Percentiles rank a stretch among this genome's conserved stretches.
Evolutionary conservation across 139 green algal genomes (phyloP).

Genomic region (Chlamydomonas asymmetrica): DNA sequence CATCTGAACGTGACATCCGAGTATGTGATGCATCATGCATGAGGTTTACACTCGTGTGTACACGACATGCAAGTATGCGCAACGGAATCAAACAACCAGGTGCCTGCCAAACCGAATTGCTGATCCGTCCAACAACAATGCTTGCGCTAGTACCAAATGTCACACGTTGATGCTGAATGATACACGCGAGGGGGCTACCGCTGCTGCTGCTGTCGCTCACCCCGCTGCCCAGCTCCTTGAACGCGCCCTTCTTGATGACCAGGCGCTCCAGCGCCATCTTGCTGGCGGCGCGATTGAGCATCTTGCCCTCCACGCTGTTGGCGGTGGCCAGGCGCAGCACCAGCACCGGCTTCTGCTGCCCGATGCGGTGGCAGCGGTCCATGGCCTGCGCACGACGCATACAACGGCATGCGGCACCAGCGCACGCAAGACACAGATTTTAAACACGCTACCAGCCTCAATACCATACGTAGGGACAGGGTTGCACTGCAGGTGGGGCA

Average conservation of each 20-base stretch:
- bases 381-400: slow-evolving; percentile 96
- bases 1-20: too few relatives aligned
- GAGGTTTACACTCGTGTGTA: neutral
- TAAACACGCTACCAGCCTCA: too few relatives aligned
- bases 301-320: slow-evolving; percentile 92
- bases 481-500: too few relatives aligned
- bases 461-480: too few relatives aligned
- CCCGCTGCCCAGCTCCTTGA: slow-evolving; percentile 64
- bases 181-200: neutral
- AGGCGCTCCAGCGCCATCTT: slow-evolving; percentile 94
- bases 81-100: neutral
- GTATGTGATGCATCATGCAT: neutral
- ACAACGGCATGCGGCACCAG: too few relatives aligned
- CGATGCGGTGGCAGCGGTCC: slow-evolving; percentile 98
- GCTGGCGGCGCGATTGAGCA: slow-evolving; percentile 83
- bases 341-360: slow-evolving; percentile 94
- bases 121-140: neutral
- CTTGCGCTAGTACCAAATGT: neutral
- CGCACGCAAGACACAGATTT: too few relatives aligned
- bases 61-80: neutral
- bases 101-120: neutral
- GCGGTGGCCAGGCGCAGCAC: slow-evolving; percentile 91
- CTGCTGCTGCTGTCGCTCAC: neutral
- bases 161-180: neutral
- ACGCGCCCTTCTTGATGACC: slow-evolving; percentile 96